phyloP scores from a whole-genome alignment of 2,329 filamentous ascomycete species.

The Talaromyces sp. region DNA sequence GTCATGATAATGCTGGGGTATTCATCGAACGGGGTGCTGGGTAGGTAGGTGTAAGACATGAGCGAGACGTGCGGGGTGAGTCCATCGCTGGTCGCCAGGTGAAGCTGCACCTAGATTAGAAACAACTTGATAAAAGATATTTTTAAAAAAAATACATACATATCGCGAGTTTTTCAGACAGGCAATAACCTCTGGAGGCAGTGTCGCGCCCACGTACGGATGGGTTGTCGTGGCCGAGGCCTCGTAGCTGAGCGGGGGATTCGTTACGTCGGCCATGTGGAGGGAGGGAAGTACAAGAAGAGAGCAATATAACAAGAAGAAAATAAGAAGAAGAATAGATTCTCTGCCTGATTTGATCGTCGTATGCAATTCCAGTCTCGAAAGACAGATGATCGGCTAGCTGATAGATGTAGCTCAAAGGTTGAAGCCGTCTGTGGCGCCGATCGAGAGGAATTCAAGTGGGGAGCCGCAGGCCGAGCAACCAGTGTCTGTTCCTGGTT shows the following conservation, averaged over 20 bases:
- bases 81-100: conserved; percentile 83
- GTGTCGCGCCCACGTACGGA: conserved; percentile 61
- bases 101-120: conserved; percentile 58
- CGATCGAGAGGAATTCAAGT: not conserved
- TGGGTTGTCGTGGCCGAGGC: conserved; percentile 69
- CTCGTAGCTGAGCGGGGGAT: conserved; percentile 70
- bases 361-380: not conserved
- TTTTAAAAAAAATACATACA: conserved; percentile 49
- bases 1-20: conserved; percentile 94
- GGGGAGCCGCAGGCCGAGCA: too few species aligned
- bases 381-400: not conserved
- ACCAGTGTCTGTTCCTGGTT: not conserved
- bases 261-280: conserved; percentile 44
- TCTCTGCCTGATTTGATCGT: not conserved
- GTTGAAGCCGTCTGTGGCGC: not conserved
- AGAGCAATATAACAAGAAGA: not conserved
- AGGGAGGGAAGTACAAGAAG: not conserved
- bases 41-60: conserved; percentile 99
- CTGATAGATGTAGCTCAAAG: not conserved
- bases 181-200: conserved; percentile 81
- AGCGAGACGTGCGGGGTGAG: conserved; percentile 87
- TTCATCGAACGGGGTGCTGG: conserved; percentile 64
- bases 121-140: conserved; percentile 7
- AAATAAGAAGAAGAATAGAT: not conserved
- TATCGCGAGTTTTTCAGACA: conserved; percentile 94